Percentiles rank a stretch among this genome's conserved stretches.
Conservation (phyloP, 2,329 filamentous ascomycete species). For the Anthostomella pinea region DNA sequence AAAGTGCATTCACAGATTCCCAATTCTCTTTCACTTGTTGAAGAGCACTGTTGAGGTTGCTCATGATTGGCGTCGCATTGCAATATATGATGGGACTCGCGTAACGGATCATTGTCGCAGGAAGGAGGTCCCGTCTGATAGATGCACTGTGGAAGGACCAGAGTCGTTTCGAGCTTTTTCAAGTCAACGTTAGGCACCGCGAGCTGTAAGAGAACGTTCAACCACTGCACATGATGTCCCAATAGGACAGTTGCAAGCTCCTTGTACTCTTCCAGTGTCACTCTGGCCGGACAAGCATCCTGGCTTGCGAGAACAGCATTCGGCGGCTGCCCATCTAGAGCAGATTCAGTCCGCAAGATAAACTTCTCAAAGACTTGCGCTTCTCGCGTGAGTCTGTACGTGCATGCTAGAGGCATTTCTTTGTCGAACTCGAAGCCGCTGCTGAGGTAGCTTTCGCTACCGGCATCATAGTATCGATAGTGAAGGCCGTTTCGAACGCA, state of each 20-base stretch:
- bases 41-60: slow-evolving; percentile 30
- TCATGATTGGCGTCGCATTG: too few relatives aligned
- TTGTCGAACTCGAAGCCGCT: slow-evolving; percentile 4
- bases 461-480: slow-evolving; percentile 38
- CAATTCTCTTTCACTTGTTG: slow-evolving; percentile 46
- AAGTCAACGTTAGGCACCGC: slow-evolving; percentile 46
- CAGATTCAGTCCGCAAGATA: slow-evolving; percentile 29
- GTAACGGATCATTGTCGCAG: neutral
- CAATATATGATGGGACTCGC: too few relatives aligned
- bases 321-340: slow-evolving; percentile 30
- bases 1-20: slow-evolving; percentile 43
- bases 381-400: slow-evolving; percentile 35
- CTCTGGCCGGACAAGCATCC: slow-evolving; percentile 41
- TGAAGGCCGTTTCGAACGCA: slow-evolving; percentile 45
- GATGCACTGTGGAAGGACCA: slow-evolving; percentile 48
- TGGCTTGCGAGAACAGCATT: slow-evolving; percentile 55
- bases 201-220: slow-evolving; percentile 53
- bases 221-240: slow-evolving; percentile 50
- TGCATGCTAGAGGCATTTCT: slow-evolving; percentile 34
- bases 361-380: slow-evolving; percentile 38
- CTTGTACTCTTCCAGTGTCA: slow-evolving; percentile 54
- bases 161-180: slow-evolving; percentile 44
- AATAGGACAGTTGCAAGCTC: slow-evolving; percentile 47
- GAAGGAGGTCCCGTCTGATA: slow-evolving; percentile 43
- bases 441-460: slow-evolving; percentile 8